Evolutionary conservation across 352 stramenopile genomes (phyloP), one percentile per base, ranked within the genome.

Genomic region (Pythium monospermum): DNA sequence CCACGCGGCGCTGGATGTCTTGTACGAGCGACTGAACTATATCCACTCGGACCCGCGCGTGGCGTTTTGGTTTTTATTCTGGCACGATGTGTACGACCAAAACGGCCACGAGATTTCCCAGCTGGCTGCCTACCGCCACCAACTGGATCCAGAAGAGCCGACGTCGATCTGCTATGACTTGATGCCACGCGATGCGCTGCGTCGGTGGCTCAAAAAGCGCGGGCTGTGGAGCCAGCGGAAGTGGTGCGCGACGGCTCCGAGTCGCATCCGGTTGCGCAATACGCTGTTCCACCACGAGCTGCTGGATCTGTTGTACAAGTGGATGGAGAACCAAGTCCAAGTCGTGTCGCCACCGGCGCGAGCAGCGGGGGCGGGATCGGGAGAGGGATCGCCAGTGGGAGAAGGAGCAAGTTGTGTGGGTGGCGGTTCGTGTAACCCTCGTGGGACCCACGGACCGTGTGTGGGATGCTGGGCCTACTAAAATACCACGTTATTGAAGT

Each of bases 61-160:
- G 30, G 61, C 49, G 22, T 66, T 70, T 18, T 82, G 71, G 71
- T 78, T 63, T 23, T 46, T 78, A 8, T 76, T 82, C 51, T 78
- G 57, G 62, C 61, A 74, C 40, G 68, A 76, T 33, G 59, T 82
- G 12, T 78, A 54, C 28, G 54, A 56, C 21, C 54, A 65, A 0
- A 82, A 78, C 38, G 46, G 55, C 3, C 0, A 7, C 3, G 55
- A 64, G 15, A 71, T 76, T 47, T 49, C 36, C 16, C 22, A 52
- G 0, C 22, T 78, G 16, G 16, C 25, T 12, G 41, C 28, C 16
- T 53, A 61, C 21, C 32, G 36, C 19, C 25, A 42, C 32, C 43
- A 40, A 4, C 35, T 59, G 6, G 36, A 59, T 22, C 52, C 52
- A 30, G 26, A 41, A 35, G 38, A 49, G 4, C n/a, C 65, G 21